Conservation (phyloP, 208 protist species). For the Phytomonas serpens region DNA sequence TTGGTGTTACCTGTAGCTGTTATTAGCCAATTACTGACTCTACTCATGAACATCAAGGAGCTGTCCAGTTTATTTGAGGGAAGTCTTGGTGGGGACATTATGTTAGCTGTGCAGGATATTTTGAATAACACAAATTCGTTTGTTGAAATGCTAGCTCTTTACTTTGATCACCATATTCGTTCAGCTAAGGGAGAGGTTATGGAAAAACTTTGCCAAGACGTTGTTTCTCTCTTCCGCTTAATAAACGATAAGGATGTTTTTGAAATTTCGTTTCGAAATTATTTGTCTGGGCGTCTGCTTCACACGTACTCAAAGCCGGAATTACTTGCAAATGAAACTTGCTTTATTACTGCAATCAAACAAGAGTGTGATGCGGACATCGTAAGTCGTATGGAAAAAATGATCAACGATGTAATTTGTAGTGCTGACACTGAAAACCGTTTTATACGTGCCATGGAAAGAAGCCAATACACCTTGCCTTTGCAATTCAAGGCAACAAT, state of each 20-base stretch:
- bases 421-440: slow-evolving; percentile 16
- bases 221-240: slow-evolving; percentile 41
- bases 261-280: slow-evolving; percentile 42
- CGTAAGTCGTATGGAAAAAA: slow-evolving; percentile 56
- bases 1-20: background rate
- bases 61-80: background rate
- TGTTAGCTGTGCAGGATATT: slow-evolving; percentile 11
- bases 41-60: background rate
- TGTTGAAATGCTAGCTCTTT: slow-evolving; percentile 43
- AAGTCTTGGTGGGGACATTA: background rate
- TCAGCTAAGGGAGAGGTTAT: slow-evolving; percentile 15
- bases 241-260: slow-evolving; percentile 56
- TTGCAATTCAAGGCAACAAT: slow-evolving; percentile 52
- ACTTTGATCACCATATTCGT: slow-evolving; percentile 44
- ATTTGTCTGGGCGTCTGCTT: slow-evolving; percentile 49
- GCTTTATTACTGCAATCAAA: slow-evolving; percentile 10
- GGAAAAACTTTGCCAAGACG: slow-evolving; percentile 19
- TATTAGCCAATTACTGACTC: slow-evolving; percentile 1
- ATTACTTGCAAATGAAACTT: slow-evolving; percentile 4
- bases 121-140: slow-evolving; percentile 34
- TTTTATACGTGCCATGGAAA: slow-evolving; percentile 18
- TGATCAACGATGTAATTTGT: slow-evolving; percentile 53
- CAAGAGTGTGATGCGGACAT: slow-evolving; percentile 21
- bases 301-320: slow-evolving; percentile 32
- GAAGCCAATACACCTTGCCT: slow-evolving; percentile 23